phyloP scores from a whole-genome alignment of 2,329 filamentous ascomycete species.

The Cercospora sp. region DNA sequence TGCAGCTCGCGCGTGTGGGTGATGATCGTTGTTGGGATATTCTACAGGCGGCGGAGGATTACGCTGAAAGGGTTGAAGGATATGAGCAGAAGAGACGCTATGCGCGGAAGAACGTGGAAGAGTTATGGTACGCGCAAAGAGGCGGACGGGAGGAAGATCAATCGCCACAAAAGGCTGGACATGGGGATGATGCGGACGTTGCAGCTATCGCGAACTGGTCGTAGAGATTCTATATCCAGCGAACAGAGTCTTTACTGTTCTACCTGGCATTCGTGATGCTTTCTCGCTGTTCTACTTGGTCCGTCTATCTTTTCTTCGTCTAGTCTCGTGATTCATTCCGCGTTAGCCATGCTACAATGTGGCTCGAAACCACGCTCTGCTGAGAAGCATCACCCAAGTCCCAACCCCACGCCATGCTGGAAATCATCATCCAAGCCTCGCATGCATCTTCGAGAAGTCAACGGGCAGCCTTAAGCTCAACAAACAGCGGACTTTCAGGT shows the following conservation, averaged over 20 bases:
- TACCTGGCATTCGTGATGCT: neutral
- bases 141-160: neutral
- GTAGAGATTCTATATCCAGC: neutral
- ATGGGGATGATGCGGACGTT: neutral
- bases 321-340: neutral
- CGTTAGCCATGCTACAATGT: neutral
- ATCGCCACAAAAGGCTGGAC: neutral
- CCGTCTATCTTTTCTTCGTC: neutral
- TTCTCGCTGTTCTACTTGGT: neutral
- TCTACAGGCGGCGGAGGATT: constrained; percentile 36
- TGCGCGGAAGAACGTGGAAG: constrained; percentile 32
- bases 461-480: neutral
- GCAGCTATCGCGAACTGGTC: neutral
- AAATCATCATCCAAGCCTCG: neutral
- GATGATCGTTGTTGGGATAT: constrained; percentile 41
- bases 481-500: neutral
- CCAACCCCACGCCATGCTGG: neutral
- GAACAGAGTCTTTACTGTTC: neutral
- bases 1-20: constrained; percentile 29
- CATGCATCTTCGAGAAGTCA: neutral
- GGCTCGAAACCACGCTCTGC: neutral
- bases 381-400: neutral
- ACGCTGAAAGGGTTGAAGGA: constrained; percentile 30
- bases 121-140: constrained; percentile 23
- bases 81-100: constrained; percentile 32